A percentile compares a stretch with the other conserved stretches of the same genome.
phyloP scores from a whole-genome alignment of 257 asterid species.

The Eucommia ulmoides region DNA sequence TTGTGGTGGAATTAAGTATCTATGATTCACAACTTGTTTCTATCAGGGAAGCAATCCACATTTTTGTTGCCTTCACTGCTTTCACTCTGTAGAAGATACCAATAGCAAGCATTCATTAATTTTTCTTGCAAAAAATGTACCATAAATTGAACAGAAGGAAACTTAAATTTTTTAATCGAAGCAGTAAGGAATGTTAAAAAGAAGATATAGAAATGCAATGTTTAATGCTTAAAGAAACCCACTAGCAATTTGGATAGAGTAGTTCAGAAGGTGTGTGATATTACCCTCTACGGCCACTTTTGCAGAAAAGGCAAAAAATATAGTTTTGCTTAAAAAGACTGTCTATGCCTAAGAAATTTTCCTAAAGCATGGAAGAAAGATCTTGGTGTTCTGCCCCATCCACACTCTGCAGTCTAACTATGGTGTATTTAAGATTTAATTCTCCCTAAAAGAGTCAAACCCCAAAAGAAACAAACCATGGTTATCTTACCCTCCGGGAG shows the following conservation, averaged over 20 bases:
- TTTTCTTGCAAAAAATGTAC: not conserved
- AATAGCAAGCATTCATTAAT: constrained; percentile 1
- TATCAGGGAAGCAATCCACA: constrained; percentile 24
- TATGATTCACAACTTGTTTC: constrained; percentile 5
- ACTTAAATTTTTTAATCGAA: no score
- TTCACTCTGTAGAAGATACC: constrained; percentile 36
- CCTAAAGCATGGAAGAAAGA: constrained; percentile 97
- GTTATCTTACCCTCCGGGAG: no score
- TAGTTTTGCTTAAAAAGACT: not conserved
- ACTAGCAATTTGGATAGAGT: constrained; percentile 87
- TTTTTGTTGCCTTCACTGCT: constrained; percentile 50
- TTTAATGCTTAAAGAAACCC: no score
- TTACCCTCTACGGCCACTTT: constrained; percentile 69
- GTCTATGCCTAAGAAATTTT: constrained; percentile 6
- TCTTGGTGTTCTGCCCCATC: constrained; percentile 61
- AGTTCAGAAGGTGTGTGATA: constrained; percentile 74
- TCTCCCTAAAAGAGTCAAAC: no score
- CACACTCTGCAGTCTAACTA: constrained; percentile 30
- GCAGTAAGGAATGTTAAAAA: no score
- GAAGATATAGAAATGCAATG: no score
- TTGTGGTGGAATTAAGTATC: constrained; percentile 5
- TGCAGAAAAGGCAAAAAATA: not conserved
- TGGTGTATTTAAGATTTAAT: no score
- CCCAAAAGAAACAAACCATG: no score
- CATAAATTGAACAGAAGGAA: no score